phyloP scores from a whole-genome alignment of 2,329 filamentous ascomycete species.

The Orbilia javanica region DNA sequence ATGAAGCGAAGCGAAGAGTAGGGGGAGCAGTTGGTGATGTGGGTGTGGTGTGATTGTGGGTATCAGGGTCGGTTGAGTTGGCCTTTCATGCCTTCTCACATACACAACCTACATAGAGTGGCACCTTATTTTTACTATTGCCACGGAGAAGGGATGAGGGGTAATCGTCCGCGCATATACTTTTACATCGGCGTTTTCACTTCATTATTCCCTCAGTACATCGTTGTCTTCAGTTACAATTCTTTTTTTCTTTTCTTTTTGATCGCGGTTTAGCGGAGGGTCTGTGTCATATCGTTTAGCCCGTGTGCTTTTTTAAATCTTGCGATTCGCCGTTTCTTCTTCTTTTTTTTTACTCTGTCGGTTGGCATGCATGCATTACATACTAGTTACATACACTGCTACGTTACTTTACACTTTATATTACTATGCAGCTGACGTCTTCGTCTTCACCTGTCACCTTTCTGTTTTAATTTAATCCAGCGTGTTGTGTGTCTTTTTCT shows the following conservation, averaged over 20 bases:
- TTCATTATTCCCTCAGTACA: constrained; percentile 10
- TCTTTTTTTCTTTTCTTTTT: not conserved
- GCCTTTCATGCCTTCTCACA: constrained; percentile 7
- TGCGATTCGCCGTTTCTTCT: not conserved
- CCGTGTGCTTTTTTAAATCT: constrained; percentile 2
- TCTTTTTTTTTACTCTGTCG: not conserved
- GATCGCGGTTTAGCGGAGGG: constrained; percentile 7
- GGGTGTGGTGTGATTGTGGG: constrained; percentile 31
- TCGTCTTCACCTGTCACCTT: not conserved
- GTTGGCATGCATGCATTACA: constrained; percentile 13
- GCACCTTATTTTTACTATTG: constrained; percentile 19
- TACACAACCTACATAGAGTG: not conserved
- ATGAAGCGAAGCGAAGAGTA: constrained; percentile 1
- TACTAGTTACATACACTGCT: constrained; percentile 7
- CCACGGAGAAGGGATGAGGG: constrained; percentile 11
- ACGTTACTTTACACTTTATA: constrained; percentile 10
- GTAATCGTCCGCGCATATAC: not conserved
- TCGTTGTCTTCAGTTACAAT: not conserved
- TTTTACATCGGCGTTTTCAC: not conserved
- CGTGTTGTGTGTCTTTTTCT: constrained; percentile 21
- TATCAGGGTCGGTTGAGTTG: constrained; percentile 7
- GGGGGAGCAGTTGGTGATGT: constrained; percentile 5
- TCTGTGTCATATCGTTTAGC: constrained; percentile 8
- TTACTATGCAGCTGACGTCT: not conserved
- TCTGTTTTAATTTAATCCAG: constrained; percentile 8